These are phyloP conservation scores for Trichoderma brevicompactum DNA, from an alignment of 2,329 filamentous ascomycete genomes.

Conservation along the genomic window DNA sequence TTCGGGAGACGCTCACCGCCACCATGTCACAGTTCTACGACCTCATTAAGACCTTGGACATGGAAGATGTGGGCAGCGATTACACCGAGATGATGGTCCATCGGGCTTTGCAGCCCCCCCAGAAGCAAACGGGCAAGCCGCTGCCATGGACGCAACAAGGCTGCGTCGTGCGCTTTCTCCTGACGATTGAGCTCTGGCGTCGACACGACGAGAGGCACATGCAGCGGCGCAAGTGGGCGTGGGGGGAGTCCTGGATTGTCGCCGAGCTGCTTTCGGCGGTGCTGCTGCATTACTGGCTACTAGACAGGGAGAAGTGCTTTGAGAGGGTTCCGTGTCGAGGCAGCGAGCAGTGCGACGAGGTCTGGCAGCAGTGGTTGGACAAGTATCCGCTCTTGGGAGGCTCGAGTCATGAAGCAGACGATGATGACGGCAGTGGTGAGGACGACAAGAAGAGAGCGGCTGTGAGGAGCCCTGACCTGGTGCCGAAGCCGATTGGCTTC, in stretches of 20 bases:
- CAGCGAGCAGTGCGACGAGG: slow-evolving; percentile 32
- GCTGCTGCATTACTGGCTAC: slow-evolving; percentile 32
- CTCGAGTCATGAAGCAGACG: slow-evolving; percentile 7
- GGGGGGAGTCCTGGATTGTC: slow-evolving; percentile 30
- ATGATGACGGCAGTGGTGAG: neutral
- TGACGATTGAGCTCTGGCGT: slow-evolving; percentile 37
- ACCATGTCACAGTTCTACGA: neutral
- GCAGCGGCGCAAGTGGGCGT: slow-evolving; percentile 34
- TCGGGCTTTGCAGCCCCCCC: neutral
- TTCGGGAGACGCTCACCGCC: neutral
- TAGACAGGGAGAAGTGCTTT: slow-evolving; percentile 34
- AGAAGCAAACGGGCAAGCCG: neutral
- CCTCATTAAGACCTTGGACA: neutral
- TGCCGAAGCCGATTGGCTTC: slow-evolving; percentile 30
- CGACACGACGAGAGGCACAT: slow-evolving; percentile 29
- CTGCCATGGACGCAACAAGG: slow-evolving; percentile 11
- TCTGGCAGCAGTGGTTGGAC: slow-evolving; percentile 41
- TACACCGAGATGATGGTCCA: slow-evolving; percentile 6
- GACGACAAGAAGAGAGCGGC: neutral
- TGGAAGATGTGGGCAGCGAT: neutral
- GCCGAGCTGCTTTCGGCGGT: slow-evolving; percentile 34
- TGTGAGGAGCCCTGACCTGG: slow-evolving; percentile 27
- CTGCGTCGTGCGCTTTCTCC: slow-evolving; percentile 35
- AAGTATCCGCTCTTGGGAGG: slow-evolving; percentile 32
- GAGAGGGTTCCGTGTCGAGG: slow-evolving; percentile 7